phyloP scores from a whole-genome alignment of 768 basidiomycete genomes.

The Lyophyllum atratum region DNA sequence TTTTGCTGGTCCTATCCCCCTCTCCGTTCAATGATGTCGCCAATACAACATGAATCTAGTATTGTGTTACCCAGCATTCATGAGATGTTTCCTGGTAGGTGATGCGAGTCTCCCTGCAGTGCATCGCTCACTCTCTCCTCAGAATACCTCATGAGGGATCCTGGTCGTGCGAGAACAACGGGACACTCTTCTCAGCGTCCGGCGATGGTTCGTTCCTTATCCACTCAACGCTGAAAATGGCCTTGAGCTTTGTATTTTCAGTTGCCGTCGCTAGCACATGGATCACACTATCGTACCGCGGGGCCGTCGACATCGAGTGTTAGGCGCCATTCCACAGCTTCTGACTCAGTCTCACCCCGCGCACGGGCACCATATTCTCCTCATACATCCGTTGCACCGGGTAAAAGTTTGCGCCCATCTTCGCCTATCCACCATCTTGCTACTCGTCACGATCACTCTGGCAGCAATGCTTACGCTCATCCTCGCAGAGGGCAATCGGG shows the following conservation, averaged over 20 bases:
- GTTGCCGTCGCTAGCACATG: neutral
- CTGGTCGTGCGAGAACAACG: slow-evolving; percentile 13
- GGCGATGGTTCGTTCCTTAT: neutral
- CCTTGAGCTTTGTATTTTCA: neutral
- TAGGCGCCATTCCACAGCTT: slow-evolving; percentile 14
- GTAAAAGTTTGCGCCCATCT: neutral
- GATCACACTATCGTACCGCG: neutral
- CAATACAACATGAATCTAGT: slow-evolving; percentile 5
- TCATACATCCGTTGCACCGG: neutral
- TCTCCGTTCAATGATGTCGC: slow-evolving; percentile 1
- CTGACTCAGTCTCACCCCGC: slow-evolving; percentile 7
- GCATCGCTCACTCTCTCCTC: neutral
- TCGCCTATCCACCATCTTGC: neutral
- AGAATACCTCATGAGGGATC: slow-evolving; percentile 14
- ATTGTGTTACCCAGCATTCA: slow-evolving; percentile 50
- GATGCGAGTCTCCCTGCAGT: neutral
- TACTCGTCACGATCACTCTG: neutral
- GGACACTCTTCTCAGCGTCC: neutral
- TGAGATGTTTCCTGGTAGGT: slow-evolving; percentile 57
- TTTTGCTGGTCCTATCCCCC: neutral
- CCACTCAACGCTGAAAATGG: neutral
- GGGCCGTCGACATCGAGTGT: neutral
- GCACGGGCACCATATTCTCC: neutral
- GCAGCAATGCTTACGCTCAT: neutral
- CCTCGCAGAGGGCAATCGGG: slow-evolving; percentile 4